phyloP scores from a whole-genome alignment of 805 yeast species.

The Isabelozyma heimii region DNA sequence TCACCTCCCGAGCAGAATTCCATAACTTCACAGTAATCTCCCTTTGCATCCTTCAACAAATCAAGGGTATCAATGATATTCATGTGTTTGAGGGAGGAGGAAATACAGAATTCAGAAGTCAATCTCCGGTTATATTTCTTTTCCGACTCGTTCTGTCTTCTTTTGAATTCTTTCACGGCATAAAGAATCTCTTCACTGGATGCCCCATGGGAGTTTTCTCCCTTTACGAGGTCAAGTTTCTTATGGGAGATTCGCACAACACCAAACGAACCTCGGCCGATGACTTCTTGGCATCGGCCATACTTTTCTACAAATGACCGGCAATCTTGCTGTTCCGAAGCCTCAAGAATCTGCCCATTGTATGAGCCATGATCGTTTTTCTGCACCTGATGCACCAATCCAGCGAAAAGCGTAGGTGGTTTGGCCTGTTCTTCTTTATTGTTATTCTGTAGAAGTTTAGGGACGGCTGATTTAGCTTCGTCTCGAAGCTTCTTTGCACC shows the following conservation, averaged over 20 bases:
- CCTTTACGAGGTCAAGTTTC: constrained; percentile 27
- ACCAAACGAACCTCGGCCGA: constrained; percentile 94
- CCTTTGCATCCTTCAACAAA: constrained; percentile 74
- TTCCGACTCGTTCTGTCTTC: constrained; percentile 57
- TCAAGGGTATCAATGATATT: constrained; percentile 79
- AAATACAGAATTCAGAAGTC: constrained; percentile 80
- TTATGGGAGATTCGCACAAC: constrained; percentile 87
- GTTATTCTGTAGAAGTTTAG: constrained; percentile 44
- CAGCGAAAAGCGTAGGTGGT: constrained; percentile 73
- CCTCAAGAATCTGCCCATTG: constrained; percentile 12
- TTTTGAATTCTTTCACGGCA: constrained; percentile 86
- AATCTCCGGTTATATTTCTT: constrained; percentile 69
- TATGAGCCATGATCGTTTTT: constrained; percentile 26
- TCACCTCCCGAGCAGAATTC: constrained; percentile 84
- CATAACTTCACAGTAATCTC: constrained; percentile 83
- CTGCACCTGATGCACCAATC: constrained; percentile 59
- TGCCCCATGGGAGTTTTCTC: constrained; percentile 8
- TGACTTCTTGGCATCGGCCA: constrained; percentile 91
- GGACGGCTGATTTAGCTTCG: constrained; percentile 73
- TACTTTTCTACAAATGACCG: constrained; percentile 80
- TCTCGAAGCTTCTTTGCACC: constrained; percentile 70
- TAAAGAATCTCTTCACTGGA: constrained; percentile 49
- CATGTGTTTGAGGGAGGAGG: constrained; percentile 72
- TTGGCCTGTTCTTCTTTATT: constrained; percentile 4
- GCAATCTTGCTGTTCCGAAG: constrained; percentile 28